These are phyloP conservation scores for Fraxinus baroniana DNA, from an alignment of 305 asterid genomes.

Conservation along the genomic window DNA sequence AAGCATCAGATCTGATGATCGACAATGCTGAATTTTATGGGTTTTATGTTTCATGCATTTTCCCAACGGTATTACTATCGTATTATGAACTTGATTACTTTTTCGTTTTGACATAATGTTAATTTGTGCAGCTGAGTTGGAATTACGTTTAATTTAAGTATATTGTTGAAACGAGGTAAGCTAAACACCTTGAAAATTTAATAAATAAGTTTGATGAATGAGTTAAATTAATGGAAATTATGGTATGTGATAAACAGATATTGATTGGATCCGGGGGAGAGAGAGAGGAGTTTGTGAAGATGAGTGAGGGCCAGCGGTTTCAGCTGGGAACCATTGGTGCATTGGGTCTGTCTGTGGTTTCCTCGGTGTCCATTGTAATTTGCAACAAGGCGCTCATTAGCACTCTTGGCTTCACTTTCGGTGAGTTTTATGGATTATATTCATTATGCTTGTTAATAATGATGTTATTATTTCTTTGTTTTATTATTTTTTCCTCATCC, in stretches of 20 bases:
- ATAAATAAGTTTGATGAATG: conserved; percentile 20
- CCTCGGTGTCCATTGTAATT: conserved; percentile 88
- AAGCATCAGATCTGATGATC: background rate
- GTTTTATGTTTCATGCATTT: background rate
- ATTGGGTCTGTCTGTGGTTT: conserved; percentile 69
- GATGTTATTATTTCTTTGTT: background rate
- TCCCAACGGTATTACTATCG: background rate
- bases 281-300: conserved; percentile 39
- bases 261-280: conserved; percentile 27
- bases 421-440: conserved; percentile 39
- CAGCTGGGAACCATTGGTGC: conserved; percentile 95
- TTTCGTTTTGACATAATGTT: conserved; percentile 12
- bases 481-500: background rate
- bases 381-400: conserved; percentile 92
- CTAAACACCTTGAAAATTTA: background rate
- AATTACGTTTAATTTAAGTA: conserved; percentile 8
- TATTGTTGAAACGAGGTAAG: conserved; percentile 40
- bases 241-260: conserved; percentile 33
- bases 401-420: conserved; percentile 75
- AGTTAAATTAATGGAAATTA: conserved; percentile 6
- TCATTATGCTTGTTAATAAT: background rate
- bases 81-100: background rate
- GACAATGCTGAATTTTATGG: background rate
- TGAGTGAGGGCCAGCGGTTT: conserved; percentile 64
- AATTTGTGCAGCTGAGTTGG: conserved; percentile 46